Evolutionary conservation across 768 basidiomycete genomes (phyloP).

Genomic region (Calocybe indica): DNA sequence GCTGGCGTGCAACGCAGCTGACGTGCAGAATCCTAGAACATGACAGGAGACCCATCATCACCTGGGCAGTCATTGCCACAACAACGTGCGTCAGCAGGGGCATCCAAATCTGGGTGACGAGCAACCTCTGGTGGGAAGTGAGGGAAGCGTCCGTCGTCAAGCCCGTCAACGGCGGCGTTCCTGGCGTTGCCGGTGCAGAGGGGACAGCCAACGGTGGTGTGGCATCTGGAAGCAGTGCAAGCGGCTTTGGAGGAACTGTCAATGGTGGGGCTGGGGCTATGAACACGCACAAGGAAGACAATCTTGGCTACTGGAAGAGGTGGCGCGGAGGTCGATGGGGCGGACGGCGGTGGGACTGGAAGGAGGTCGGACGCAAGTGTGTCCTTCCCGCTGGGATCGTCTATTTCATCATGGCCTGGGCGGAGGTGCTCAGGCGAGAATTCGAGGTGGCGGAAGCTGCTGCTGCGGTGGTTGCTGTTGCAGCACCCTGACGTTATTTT

Average conservation of each 20-base stretch:
- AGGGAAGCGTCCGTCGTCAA: too few species aligned
- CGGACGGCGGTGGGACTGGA: constrained; percentile 79
- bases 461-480: constrained; percentile 7
- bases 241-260: too few species aligned
- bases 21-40: constrained; percentile 73
- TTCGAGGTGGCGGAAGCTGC: too few species aligned
- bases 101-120: constrained; percentile 94
- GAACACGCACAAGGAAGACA: constrained; percentile 4
- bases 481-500: constrained; percentile 15
- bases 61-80: constrained; percentile 87
- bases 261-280: constrained; percentile 1
- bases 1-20: constrained; percentile 90
- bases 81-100: constrained; percentile 80
- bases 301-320: constrained; percentile 29
- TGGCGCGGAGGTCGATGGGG: constrained; percentile 46
- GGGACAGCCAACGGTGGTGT: constrained; percentile 8
- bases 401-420: constrained; percentile 83
- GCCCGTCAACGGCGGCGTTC: too few species aligned
- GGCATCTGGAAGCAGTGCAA: constrained; percentile 13
- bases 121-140: constrained; percentile 65
- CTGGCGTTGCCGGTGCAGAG: constrained; percentile 15
- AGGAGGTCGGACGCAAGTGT: constrained; percentile 60
- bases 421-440: constrained; percentile 43
- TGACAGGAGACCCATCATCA: constrained; percentile 68
- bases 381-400: constrained; percentile 66